These are phyloP conservation scores for Fusarium heterosporum DNA, from an alignment of 2,329 filamentous ascomycete genomes.

Conservation along the genomic window DNA sequence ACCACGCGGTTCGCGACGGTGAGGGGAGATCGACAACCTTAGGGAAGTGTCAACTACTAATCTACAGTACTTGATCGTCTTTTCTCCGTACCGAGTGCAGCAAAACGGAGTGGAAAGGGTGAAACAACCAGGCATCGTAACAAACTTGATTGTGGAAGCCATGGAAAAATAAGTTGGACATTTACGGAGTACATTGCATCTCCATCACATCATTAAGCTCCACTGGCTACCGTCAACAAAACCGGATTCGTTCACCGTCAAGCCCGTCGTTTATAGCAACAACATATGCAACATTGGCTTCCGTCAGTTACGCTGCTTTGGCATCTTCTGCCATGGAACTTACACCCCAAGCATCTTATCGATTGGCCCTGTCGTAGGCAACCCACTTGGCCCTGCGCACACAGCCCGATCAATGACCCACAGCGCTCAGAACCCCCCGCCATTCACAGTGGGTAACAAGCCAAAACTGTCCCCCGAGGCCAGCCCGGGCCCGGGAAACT, in stretches of 20 bases:
- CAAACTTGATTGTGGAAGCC: conserved; percentile 29
- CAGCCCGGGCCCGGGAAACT: conserved; percentile 34
- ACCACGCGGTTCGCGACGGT: conserved; percentile 32
- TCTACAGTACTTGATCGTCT: too few relatives aligned
- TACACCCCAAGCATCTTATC: conserved; percentile 30
- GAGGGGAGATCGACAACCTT: conserved; percentile 37
- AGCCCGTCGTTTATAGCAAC: neutral
- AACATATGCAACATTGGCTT: conserved; percentile 28
- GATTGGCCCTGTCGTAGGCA: conserved; percentile 25
- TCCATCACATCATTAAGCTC: conserved; percentile 37
- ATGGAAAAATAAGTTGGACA: too few relatives aligned
- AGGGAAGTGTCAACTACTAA: conserved; percentile 16
- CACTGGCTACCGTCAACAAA: conserved; percentile 35
- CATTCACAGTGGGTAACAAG: conserved; percentile 33
- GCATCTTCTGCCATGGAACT: conserved; percentile 24
- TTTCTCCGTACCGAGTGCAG: neutral
- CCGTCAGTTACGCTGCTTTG: conserved; percentile 29
- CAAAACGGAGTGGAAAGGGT: conserved; percentile 7
- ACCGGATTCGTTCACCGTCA: conserved; percentile 35
- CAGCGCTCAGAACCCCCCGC: conserved; percentile 38
- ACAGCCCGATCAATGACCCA: conserved; percentile 42
- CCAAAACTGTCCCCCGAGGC: conserved; percentile 8
- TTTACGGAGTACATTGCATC: neutral
- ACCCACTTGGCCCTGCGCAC: conserved; percentile 18
- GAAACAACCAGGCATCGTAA: conserved; percentile 1